Base-by-base conservation (phyloP, 441 rosid genomes). In the Populus hybrid region DNA sequence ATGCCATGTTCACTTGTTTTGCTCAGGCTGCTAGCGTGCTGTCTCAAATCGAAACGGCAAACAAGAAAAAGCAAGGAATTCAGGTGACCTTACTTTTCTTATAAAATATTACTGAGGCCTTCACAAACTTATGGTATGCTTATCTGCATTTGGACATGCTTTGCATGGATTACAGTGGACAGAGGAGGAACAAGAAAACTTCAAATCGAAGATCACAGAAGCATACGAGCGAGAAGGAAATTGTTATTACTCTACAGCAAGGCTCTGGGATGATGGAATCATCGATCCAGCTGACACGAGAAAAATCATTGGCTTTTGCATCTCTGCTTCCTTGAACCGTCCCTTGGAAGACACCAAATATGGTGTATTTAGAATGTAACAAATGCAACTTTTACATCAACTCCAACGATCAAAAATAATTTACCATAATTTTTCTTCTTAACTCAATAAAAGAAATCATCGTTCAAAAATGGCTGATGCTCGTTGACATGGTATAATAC, bases 241-340 rank as follows among this genome's bases (percentile, higher is more conserved):
- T 80, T 84, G 91, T 6, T 95, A 88, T 87, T 94, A 86, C 86
- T 95, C 97, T 23, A 91, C 99, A 1, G 94, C 94, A 6, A 86
- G 99, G 86, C 95, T 95, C 10, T 93, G 99, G 99, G 99, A 92
- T 65, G 98, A 95, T 50, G 98, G 99, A 69, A 85, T 95, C 76
- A 94, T 95, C 34, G 95, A 95, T 85, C 99, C 99, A 34, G 92
- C 89, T 10, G 97, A 94, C 79, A 91, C 95, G 8, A 84, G 98
- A 79, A 94, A 87, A 81, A 76, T 92, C 63, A 81, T 89, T 30
- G 92, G 94, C 65, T 89, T 90, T 67, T 86, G 92, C 84, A 88
- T 92, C 80, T 91, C 98, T 38, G 91, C 98, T 67, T 81, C 94
- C 65, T n/a, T 83, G 76, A 92, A 90, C 85, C 85, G 88, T 19